Base-by-base conservation (phyloP, 331 rosid genomes). In the Rhamnella rubrinervis region DNA sequence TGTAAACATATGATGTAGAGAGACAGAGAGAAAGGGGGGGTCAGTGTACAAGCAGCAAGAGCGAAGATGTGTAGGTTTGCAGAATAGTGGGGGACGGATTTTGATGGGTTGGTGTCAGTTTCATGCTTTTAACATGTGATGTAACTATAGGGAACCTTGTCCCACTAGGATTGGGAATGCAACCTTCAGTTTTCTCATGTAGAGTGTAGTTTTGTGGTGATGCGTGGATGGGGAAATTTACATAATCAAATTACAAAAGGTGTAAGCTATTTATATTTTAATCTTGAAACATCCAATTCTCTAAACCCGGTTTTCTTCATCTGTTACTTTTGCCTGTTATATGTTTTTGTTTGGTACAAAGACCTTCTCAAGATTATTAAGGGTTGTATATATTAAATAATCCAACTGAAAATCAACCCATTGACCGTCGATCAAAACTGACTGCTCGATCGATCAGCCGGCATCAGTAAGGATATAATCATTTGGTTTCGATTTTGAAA, bases 41-140 rank as follows among this genome's bases (percentile, higher is more conserved):
- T 64, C n/a, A 38, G 70, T 61, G 41, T 78, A 63, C 44, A 67
- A 53, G 78, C 17, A 63, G 73, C 64, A n/a, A 75, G 80, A 71
- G 20, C 70, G 77, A 28, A 16, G 40, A 62, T 75, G 58, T 44
- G 51, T 3, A 61, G 63, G 61, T 8, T 31, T 70, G 70, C 46
- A 46, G 41, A 59, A 61, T 50, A 38, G 66, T 61, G 69, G 59
- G n/a, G 74, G 37, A 58, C 41, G 78, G 70, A 58, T 63, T 31
- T 31, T 65, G 74, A 68, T 57, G 69, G 78, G 67, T 58, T 69
- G 60, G 39, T 59, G 80, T 80, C 67, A 63, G 46, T 67, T 61
- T 67, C 61, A 15, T 75, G 21, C 13, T 25, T 28, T 47, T 50
- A 18, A 58, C 57, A 19, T 74, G 37, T 60, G n/a, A 7, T 7